These are phyloP conservation scores for Picocystis salinarum DNA, from an alignment of 139 green algal species.

Conservation along the genomic window DNA sequence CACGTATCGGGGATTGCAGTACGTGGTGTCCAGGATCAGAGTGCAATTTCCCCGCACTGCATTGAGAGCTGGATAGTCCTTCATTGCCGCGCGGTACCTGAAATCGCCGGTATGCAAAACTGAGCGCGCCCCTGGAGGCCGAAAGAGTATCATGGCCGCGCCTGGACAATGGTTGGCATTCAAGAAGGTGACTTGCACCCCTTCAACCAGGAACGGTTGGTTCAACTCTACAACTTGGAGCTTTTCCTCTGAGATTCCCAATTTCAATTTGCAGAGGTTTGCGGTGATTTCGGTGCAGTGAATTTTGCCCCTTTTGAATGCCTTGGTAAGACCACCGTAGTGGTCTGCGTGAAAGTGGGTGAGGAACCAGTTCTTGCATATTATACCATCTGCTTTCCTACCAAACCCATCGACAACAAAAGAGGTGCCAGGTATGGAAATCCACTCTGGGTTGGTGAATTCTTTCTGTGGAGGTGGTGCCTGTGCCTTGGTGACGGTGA, in stretches of 20 bases:
- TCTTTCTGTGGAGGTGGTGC: too few relatives aligned
- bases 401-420: constrained; percentile 19
- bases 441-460: too few relatives aligned
- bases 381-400: constrained; percentile 8
- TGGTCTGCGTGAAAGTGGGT: constrained; percentile 80
- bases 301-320: constrained; percentile 37
- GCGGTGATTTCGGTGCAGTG: constrained; percentile 52
- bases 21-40: constrained; percentile 83
- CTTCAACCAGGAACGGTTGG: constrained; percentile 26
- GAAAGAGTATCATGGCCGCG: constrained; percentile 43
- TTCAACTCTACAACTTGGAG: constrained; percentile 17
- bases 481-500: too few relatives aligned
- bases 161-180: constrained; percentile 90
- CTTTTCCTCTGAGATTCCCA: constrained; percentile 20
- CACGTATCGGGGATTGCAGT: constrained; percentile 53
- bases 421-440: constrained; percentile 16
- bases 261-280: constrained; percentile 26
- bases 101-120: constrained; percentile 85
- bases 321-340: constrained; percentile 48
- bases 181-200: constrained; percentile 53
- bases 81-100: constrained; percentile 33
- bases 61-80: constrained; percentile 27
- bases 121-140: constrained; percentile 18
- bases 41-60: constrained; percentile 19
- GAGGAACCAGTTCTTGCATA: constrained; percentile 42